Percentiles rank a stretch among this genome's conserved stretches.
phyloP scores from a whole-genome alignment of 2,329 filamentous ascomycete species.

The Knufia fluminis region DNA sequence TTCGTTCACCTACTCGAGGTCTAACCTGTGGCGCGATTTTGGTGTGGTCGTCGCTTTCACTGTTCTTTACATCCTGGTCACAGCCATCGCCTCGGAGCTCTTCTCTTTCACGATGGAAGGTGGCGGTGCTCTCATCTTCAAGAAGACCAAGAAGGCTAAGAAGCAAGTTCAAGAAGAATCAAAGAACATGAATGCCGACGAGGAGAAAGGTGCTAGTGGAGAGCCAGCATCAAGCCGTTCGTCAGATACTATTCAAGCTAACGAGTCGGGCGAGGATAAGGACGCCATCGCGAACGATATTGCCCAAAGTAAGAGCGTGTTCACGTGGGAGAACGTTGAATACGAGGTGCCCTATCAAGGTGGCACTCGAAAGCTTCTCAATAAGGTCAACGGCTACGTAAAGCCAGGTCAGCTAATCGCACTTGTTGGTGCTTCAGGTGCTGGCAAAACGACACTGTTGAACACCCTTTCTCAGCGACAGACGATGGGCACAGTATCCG shows the following conservation, averaged over 20 bases:
- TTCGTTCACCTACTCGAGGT: conserved; percentile 43
- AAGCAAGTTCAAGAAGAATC: conserved; percentile 39
- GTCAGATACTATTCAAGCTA: conserved; percentile 29
- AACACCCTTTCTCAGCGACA: conserved; percentile 70
- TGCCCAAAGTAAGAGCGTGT: conserved; percentile 52
- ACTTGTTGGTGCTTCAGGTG: conserved; percentile 70
- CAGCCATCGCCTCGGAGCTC: conserved; percentile 59
- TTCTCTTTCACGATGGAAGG: conserved; percentile 53
- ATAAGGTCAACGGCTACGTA: conserved; percentile 64
- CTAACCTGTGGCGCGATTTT: conserved; percentile 62
- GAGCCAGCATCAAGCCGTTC: conserved; percentile 21
- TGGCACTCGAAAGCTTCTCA: conserved; percentile 52
- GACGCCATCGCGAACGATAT: conserved; percentile 39
- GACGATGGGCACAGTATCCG: conserved; percentile 53
- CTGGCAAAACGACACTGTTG: conserved; percentile 74
- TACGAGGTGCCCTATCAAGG: conserved; percentile 65
- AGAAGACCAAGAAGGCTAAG: conserved; percentile 55
- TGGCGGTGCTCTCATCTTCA: conserved; percentile 63
- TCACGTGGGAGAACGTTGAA: conserved; percentile 62
- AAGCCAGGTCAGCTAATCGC: conserved; percentile 74
- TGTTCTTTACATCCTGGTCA: conserved; percentile 63
- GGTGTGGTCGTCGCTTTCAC: conserved; percentile 68
- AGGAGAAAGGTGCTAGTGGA: conserved; percentile 43
- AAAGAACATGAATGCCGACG: conserved; percentile 38
- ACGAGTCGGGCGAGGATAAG: conserved; percentile 21